Conservation (phyloP, 768 basidiomycete genomes). For the Mrakia blollopis region DNA sequence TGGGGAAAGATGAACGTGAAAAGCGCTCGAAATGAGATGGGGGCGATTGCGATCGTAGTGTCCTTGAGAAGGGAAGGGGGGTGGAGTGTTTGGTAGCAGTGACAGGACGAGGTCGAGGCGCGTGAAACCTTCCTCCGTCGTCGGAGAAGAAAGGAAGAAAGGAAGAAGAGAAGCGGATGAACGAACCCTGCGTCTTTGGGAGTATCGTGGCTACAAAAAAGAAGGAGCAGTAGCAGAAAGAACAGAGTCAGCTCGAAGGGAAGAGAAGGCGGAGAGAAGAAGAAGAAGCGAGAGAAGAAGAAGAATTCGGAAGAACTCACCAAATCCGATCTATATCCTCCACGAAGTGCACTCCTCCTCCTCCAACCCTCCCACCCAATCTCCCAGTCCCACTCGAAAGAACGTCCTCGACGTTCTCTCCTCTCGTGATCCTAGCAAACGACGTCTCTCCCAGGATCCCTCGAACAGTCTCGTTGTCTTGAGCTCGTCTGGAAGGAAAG, state of each 20-base stretch:
- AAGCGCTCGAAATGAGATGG: too few relatives aligned
- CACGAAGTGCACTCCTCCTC: constrained; percentile 9
- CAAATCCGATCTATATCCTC: constrained; percentile 9
- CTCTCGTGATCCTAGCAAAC: background rate
- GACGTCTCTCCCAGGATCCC: background rate
- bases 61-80: too few relatives aligned
- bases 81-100: background rate
- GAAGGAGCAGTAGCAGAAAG: background rate
- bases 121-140: background rate
- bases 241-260: background rate
- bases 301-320: background rate
- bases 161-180: background rate
- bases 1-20: too few relatives aligned
- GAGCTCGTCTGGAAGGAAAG: background rate
- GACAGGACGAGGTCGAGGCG: background rate
- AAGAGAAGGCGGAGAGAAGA: too few relatives aligned
- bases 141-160: background rate
- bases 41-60: too few relatives aligned
- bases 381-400: background rate
- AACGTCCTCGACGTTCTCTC: background rate
- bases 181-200: background rate
- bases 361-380: background rate
- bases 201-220: background rate
- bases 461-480: constrained; percentile 10
- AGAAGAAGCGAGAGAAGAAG: background rate